Evolutionary conservation across 2,329 filamentous ascomycete genomes (phyloP).

Genomic region (Monosporascus sp.): DNA sequence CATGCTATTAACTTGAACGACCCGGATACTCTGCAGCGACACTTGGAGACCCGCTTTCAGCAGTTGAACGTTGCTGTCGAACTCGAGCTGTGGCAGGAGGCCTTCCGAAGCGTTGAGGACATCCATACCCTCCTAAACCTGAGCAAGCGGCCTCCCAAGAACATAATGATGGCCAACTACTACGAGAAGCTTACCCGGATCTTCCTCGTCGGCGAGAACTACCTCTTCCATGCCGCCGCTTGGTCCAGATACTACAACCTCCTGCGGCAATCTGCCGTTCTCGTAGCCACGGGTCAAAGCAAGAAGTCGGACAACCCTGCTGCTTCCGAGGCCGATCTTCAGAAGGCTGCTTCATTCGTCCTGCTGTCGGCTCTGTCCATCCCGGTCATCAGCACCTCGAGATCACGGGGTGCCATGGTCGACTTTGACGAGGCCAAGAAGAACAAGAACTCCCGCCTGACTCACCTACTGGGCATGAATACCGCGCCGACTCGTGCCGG

Average conservation of each 20-base stretch:
- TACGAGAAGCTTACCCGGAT: slow-evolving; percentile 99
- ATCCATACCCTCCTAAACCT: slow-evolving; percentile 96
- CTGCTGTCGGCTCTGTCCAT: slow-evolving; percentile 94
- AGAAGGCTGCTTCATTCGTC: slow-evolving; percentile 93
- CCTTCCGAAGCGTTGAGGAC: slow-evolving; percentile 98
- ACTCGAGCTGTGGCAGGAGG: slow-evolving; percentile 97
- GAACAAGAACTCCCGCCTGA: slow-evolving; percentile 97
- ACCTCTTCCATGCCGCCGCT: slow-evolving; percentile 96
- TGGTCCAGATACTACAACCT: slow-evolving; percentile 98
- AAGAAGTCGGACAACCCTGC: slow-evolving; percentile 93
- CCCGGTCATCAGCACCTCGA: slow-evolving; percentile 96
- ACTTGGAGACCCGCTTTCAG: slow-evolving; percentile 96
- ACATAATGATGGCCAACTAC: slow-evolving; percentile 99
- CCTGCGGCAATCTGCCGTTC: slow-evolving; percentile 80
- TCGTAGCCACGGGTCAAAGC: slow-evolving; percentile 79
- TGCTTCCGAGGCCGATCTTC: slow-evolving; percentile 82
- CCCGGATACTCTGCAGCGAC: slow-evolving; percentile 92
- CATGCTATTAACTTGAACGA: slow-evolving; percentile 99
- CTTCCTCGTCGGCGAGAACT: slow-evolving; percentile 98
- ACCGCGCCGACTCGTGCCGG: slow-evolving; percentile 82
- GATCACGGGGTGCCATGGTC: slow-evolving; percentile 90
- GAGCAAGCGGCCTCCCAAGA: slow-evolving; percentile 97
- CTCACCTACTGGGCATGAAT: slow-evolving; percentile 90
- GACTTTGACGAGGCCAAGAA: slow-evolving; percentile 96
- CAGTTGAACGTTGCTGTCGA: slow-evolving; percentile 98